Percentiles rank a stretch among this genome's conserved stretches.
phyloP scores from a whole-genome alignment of 1,139 yeast genomes.

The Blastobotrys apis region DNA sequence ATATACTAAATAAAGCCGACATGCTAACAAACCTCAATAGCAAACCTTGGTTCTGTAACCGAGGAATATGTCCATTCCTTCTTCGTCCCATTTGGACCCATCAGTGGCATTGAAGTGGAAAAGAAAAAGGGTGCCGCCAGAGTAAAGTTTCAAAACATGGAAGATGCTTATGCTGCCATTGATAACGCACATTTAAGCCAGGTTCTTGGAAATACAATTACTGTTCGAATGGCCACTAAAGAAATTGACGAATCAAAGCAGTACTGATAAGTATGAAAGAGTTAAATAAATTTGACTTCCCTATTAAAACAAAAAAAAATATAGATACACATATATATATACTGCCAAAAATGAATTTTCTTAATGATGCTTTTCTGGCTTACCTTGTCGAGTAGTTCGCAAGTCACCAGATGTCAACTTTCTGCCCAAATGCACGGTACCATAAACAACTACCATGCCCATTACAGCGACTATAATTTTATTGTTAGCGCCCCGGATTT shows the following conservation, averaged over 20 bases:
- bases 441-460: conserved; percentile 30
- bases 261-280: no score
- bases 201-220: conserved; percentile 29
- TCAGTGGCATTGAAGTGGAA: conserved; percentile 25
- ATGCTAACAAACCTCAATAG: no score
- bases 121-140: conserved; percentile 27
- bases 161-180: conserved; percentile 36
- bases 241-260: no score
- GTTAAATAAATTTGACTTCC: no score
- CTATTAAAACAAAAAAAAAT: no score
- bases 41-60: no score
- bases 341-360: no score
- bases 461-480: conserved; percentile 28
- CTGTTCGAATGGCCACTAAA: conserved; percentile 27
- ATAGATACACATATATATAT: no score
- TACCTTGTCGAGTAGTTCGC: conserved; percentile 30
- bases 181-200: conserved; percentile 37
- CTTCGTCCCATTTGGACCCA: conserved; percentile 39
- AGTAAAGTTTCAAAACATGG: conserved; percentile 30
- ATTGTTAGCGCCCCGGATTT: conserved; percentile 1
- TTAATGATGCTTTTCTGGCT: conserved; percentile 4
- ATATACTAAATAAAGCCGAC: no score
- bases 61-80: conserved; percentile 25
- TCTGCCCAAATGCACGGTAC: conserved; percentile 26
- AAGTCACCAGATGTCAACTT: conserved; percentile 28